A percentile compares a stretch with the other conserved stretches of the same genome.
These are phyloP conservation scores for Anthoceros angustus DNA, from an alignment of 225 moss, liverwort and hornwort genomes.

Conservation along the genomic window DNA sequence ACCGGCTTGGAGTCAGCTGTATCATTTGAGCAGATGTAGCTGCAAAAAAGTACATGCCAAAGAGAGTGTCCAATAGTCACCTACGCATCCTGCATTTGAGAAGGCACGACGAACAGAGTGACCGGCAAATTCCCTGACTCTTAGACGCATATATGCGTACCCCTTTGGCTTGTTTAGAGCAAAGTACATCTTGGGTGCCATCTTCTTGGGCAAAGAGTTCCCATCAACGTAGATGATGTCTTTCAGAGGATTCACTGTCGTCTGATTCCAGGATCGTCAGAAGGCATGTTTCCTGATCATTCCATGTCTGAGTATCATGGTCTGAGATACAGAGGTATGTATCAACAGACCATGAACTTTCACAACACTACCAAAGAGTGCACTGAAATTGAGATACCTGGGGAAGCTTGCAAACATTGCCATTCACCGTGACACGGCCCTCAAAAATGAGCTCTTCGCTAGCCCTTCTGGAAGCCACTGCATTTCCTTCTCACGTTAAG, in stretches of 20 bases:
- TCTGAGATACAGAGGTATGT: too few species aligned
- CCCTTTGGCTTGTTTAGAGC: slow-evolving; percentile 94
- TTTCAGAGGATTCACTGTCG: slow-evolving; percentile 70
- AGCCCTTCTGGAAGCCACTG: slow-evolving; percentile 90
- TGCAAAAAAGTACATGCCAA: slow-evolving; percentile 9
- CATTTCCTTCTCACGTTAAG: neutral
- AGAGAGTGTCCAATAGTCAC: slow-evolving; percentile 8
- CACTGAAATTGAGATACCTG: slow-evolving; percentile 30
- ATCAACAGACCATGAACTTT: neutral
- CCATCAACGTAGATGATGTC: slow-evolving; percentile 87
- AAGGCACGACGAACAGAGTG: neutral
- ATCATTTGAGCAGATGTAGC: slow-evolving; percentile 87
- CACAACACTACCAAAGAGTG: neutral
- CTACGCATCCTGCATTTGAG: slow-evolving; percentile 1
- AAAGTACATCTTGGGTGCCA: slow-evolving; percentile 68
- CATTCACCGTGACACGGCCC: slow-evolving; percentile 91
- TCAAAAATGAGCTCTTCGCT: slow-evolving; percentile 87
- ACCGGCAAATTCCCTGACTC: too few species aligned
- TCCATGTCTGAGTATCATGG: neutral
- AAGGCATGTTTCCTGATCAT: neutral
- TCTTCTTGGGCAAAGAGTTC: slow-evolving; percentile 57
- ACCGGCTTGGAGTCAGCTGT: slow-evolving; percentile 64
- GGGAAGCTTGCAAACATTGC: slow-evolving; percentile 72
- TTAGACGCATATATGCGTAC: slow-evolving; percentile 10
- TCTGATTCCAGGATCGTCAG: slow-evolving; percentile 23